phyloP scores from a whole-genome alignment of 1,284 basidiomycete genomes.

The Pseudozyma sp. region DNA sequence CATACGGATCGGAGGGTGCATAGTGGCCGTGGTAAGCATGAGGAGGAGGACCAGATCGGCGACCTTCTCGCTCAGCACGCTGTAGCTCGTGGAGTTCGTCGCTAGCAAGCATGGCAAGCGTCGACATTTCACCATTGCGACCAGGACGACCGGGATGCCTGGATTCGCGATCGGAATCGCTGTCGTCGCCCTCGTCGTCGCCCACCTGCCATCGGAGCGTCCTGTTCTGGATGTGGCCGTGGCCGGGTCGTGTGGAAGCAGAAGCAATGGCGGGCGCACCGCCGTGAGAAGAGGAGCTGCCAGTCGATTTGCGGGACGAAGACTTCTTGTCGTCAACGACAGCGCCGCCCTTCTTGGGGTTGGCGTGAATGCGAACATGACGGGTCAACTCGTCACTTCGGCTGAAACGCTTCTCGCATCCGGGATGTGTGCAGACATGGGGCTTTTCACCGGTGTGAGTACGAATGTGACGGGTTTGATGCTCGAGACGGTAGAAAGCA shows the following conservation, averaged over 20 bases:
- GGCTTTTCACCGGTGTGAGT: conserved; percentile 99
- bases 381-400: conserved; percentile 96
- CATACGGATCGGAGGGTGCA: conserved; percentile 36
- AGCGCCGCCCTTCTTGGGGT: conserved; percentile 62
- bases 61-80: conserved; percentile 57
- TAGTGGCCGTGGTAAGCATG: conserved; percentile 32
- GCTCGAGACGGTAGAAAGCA: conserved; percentile 67
- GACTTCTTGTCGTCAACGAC: conserved; percentile 38
- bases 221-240: conserved; percentile 22
- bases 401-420: conserved; percentile 98
- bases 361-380: conserved; percentile 90
- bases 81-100: conserved; percentile 66
- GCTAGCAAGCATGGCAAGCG: conserved; percentile 63
- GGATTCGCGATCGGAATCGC: conserved; percentile 57
- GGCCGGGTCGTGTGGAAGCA: conserved; percentile 27
- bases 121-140: conserved; percentile 63
- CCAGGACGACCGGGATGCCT: conserved; percentile 15
- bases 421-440: conserved; percentile 88
- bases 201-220: conserved; percentile 48
- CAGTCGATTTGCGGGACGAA: conserved; percentile 27
- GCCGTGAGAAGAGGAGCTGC: conserved; percentile 14
- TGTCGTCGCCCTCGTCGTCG: conserved; percentile 54
- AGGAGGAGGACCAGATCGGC: conserved; percentile 24
- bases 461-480: conserved; percentile 93
- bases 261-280: conserved; percentile 36